Base-by-base conservation (phyloP, 257 asterid genomes). In the Jaltomata sinuosa region DNA sequence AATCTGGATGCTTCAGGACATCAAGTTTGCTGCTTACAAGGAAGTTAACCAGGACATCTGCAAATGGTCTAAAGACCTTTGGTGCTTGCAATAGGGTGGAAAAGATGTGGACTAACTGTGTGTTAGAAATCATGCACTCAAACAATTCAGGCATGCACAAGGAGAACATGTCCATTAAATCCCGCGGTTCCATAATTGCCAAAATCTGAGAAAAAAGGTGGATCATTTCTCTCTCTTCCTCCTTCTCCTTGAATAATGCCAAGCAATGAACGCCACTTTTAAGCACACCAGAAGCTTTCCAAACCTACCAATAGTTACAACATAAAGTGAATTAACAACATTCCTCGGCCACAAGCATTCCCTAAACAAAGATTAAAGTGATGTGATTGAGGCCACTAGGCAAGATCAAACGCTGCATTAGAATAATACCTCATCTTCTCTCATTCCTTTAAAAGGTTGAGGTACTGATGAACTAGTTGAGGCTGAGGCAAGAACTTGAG, bases 101-200 rank as follows among this genome's bases (percentile, higher is more conserved):
- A 88, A 97, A 95, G 42, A 97, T 93, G 90, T 92, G 96, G 77
- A 97, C 98, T 79, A 97, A 93, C 90, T 97, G 99, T 84, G 90
- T 88, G 90, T 95, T 97, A 69, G 97, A 92, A 87, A 97, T 94
- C 99, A 97, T 97, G 98, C 98, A 90, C 84, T 97, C 99, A 81
- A 97, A 97, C 85, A 97, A 98, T 89, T 95, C 98, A 3, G 97
- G 95, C 98, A 97, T 95, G 92, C 99, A 97, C 91, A 97, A 86
- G 15, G 99, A 94, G 80, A 97, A 97, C 98, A 97, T 97, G 91
- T 97, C 99, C 99, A 97, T 97, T 61, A 97, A 89, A 85, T 97
- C 98, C 38, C 99, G 94, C 59, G 99, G 98, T 84, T 97, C 99
- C 99, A 95, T 97, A 84, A 95, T 97, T 83, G 99, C 93, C 90